Conservation (phyloP, 495 filamentous ascomycete species). For the Chaetomium tenue region DNA sequence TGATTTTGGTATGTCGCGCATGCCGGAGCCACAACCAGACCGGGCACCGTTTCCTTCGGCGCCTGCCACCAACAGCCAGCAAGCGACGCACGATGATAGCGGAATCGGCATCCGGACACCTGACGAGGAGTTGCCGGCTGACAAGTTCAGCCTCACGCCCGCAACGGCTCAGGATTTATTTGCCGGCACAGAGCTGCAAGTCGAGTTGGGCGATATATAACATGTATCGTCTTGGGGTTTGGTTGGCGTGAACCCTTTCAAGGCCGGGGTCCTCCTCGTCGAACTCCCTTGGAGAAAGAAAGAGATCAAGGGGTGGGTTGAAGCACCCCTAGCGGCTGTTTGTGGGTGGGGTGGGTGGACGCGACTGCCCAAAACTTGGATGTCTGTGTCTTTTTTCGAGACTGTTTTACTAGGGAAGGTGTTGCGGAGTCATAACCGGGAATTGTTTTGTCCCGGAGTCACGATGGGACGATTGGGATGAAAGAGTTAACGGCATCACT, state of each 20-base stretch:
- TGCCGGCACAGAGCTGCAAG: constrained; percentile 31
- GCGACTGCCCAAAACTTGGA: no score
- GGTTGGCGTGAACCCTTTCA: no score
- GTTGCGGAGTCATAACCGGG: constrained; percentile 20
- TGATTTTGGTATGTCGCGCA: constrained; percentile 39
- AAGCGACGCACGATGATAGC: constrained; percentile 61
- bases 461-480: constrained; percentile 32
- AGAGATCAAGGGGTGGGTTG: no score
- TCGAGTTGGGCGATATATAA: constrained; percentile 23
- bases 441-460: constrained; percentile 16
- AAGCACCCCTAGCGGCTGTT: no score
- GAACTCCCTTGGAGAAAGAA: no score
- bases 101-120: constrained; percentile 65
- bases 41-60: constrained; percentile 44
- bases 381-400: constrained; percentile 4
- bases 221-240: background rate
- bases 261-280: no score
- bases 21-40: constrained; percentile 42
- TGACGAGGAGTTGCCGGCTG: constrained; percentile 56
- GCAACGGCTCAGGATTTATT: constrained; percentile 34
- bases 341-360: no score
- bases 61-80: constrained; percentile 32
- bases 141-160: constrained; percentile 50
- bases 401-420: constrained; percentile 30
- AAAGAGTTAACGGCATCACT: constrained; percentile 20